phyloP scores from a whole-genome alignment of 164 flowering plant species.

The Umbilicus rupestris region DNA sequence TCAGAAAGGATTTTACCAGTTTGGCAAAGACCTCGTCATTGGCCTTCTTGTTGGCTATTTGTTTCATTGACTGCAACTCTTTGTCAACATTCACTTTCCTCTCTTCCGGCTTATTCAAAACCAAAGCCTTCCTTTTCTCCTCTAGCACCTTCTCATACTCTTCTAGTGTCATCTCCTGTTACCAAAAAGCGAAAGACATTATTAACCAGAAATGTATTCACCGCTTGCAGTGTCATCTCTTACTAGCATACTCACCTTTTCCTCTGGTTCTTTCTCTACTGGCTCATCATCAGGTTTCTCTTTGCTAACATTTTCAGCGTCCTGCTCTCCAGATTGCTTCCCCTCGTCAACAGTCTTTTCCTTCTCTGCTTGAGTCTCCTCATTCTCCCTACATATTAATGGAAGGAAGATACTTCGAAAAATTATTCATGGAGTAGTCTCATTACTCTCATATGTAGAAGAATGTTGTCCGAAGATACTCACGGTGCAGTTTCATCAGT shows the following conservation, averaged over 20 bases:
- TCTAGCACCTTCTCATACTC: constrained; percentile 80
- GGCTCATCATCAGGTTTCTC: constrained; percentile 10
- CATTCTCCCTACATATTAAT: constrained; percentile 1
- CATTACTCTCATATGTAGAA: background rate
- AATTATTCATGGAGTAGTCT: background rate
- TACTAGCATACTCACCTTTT: constrained; percentile 2
- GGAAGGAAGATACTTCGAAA: background rate
- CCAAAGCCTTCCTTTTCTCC: constrained; percentile 77
- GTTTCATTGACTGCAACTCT: constrained; percentile 68
- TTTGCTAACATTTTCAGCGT: constrained; percentile 8
- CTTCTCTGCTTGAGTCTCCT: constrained; percentile 6
- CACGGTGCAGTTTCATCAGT: constrained; percentile 49
- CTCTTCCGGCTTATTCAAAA: constrained; percentile 50
- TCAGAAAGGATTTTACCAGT: constrained; percentile 34
- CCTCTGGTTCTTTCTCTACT: constrained; percentile 12
- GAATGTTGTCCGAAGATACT: constrained; percentile 11
- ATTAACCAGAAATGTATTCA: too few species aligned
- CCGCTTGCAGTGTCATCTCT: too few species aligned
- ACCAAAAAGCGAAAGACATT: background rate
- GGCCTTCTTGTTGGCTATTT: constrained; percentile 60
- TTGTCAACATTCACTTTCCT: constrained; percentile 67
- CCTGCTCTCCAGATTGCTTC: constrained; percentile 10
- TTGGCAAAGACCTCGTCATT: constrained; percentile 66
- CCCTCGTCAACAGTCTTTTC: constrained; percentile 8
- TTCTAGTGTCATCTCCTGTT: constrained; percentile 80